phyloP scores from a whole-genome alignment of 192 early-diverging fungal species.

The Coemansia sp. region DNA sequence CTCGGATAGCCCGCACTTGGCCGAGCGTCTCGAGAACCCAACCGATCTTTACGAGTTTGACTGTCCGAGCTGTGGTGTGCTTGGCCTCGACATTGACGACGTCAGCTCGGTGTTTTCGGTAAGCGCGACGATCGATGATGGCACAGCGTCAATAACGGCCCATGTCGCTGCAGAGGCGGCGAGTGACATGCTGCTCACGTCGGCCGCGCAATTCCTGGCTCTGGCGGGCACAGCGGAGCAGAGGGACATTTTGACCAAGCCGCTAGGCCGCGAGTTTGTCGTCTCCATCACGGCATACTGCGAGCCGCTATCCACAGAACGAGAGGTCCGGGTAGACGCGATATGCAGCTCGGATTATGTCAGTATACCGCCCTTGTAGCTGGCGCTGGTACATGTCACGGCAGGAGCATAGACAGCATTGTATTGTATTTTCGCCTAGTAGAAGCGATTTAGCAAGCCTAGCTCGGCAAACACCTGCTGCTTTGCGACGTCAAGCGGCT shows the following conservation, averaged over 20 bases:
- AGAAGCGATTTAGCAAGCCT: slow-evolving; percentile 26
- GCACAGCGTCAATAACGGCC: slow-evolving; percentile 6
- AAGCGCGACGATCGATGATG: slow-evolving; percentile 17
- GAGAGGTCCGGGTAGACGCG: slow-evolving; percentile 22
- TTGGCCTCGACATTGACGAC: not conserved
- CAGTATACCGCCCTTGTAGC: too few relatives aligned
- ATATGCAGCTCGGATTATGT: slow-evolving; percentile 16
- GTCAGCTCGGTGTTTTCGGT: slow-evolving; percentile 19
- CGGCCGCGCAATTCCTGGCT: slow-evolving; percentile 26
- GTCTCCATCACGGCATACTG: slow-evolving; percentile 17
- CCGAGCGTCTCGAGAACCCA: slow-evolving; percentile 11
- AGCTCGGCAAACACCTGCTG: slow-evolving; percentile 30
- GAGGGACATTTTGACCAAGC: slow-evolving; percentile 4
- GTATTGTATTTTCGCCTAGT: not conserved
- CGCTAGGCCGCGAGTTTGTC: slow-evolving; percentile 22
- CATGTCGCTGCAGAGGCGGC: slow-evolving; percentile 9
- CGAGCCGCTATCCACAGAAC: slow-evolving; percentile 10
- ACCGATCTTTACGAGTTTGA: slow-evolving; percentile 18
- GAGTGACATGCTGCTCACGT: slow-evolving; percentile 5
- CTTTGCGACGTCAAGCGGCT: slow-evolving; percentile 21
- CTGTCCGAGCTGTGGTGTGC: slow-evolving; percentile 14
- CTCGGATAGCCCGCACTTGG: not conserved
- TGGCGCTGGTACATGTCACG: not conserved
- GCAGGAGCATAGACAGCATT: not conserved
- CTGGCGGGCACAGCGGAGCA: slow-evolving; percentile 19